These are phyloP conservation scores for Tardiomyces depauwii DNA, from an alignment of 1,139 yeast species.

Conservation along the genomic window DNA sequence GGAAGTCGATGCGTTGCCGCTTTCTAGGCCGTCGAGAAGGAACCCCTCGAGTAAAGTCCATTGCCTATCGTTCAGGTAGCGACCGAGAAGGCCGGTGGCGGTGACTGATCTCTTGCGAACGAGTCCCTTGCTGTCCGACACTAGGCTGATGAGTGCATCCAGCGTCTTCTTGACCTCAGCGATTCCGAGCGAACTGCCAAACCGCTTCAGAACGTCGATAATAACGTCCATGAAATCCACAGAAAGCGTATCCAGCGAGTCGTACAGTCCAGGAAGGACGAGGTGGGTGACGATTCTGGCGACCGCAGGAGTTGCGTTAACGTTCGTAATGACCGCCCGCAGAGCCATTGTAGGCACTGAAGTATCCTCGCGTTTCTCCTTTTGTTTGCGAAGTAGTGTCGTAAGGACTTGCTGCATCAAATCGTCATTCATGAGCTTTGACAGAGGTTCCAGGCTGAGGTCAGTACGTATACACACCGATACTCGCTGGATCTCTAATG, in stretches of 20 bases:
- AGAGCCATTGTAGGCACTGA: slow-evolving; percentile 33
- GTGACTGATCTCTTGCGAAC: slow-evolving; percentile 34
- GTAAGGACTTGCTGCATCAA: neutral
- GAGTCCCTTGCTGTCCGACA: slow-evolving; percentile 16
- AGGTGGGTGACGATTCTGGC: slow-evolving; percentile 25
- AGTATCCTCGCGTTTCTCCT: neutral
- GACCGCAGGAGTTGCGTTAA: slow-evolving; percentile 20
- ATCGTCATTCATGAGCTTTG: slow-evolving; percentile 10
- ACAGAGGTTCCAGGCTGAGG: slow-evolving; percentile 28
- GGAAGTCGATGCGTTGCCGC: slow-evolving; percentile 8
- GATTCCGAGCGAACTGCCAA: slow-evolving; percentile 38
- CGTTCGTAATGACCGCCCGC: slow-evolving; percentile 42
- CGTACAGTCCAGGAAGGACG: slow-evolving; percentile 24
- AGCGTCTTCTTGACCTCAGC: slow-evolving; percentile 33
- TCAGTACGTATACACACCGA: neutral
- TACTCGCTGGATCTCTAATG: neutral
- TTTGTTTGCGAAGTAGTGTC: neutral
- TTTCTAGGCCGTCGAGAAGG: slow-evolving; percentile 13
- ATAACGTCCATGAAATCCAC: slow-evolving; percentile 57
- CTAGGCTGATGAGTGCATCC: slow-evolving; percentile 13
- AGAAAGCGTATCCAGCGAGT: slow-evolving; percentile 22
- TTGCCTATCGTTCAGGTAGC: slow-evolving; percentile 23
- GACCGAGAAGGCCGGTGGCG: slow-evolving; percentile 42
- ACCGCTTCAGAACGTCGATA: slow-evolving; percentile 43
- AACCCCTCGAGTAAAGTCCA: slow-evolving; percentile 17